Conservation (phyloP, 164 flowering plant genomes). For the Umbellularia californica region DNA sequence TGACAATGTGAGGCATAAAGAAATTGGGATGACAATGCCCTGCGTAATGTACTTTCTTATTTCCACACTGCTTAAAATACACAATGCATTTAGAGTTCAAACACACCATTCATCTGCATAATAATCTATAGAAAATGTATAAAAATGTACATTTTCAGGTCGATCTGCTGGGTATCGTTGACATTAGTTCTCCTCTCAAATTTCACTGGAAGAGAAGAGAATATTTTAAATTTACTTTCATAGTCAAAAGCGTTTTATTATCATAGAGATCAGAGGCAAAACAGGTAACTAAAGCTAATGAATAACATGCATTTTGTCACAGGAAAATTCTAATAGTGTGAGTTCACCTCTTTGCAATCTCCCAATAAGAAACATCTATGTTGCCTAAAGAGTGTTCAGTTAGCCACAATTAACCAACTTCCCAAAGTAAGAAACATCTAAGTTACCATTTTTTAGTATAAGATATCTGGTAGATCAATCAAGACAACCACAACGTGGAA, state of each 20-base stretch:
- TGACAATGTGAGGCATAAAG: not conserved
- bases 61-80: not conserved
- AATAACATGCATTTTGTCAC: too few species aligned
- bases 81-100: not conserved
- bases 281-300: not conserved
- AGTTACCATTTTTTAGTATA: too few species aligned
- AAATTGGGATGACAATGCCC: not conserved
- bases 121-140: not conserved
- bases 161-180: constrained; percentile 32
- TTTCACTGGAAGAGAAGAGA: constrained; percentile 39
- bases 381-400: too few species aligned
- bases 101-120: not conserved
- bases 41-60: not conserved
- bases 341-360: too few species aligned
- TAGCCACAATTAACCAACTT: too few species aligned
- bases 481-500: too few species aligned
- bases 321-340: too few species aligned
- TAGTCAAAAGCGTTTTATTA: too few species aligned
- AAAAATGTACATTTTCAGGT: constrained; percentile 35
- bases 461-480: too few species aligned
- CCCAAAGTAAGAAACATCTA: too few species aligned
- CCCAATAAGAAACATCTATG: too few species aligned
- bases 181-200: constrained; percentile 30
- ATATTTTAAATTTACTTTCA: not conserved
- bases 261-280: not conserved